Evolutionary conservation across 192 early-diverging fungal genomes (phyloP).

Genomic region (Rhizophagus sp.): DNA sequence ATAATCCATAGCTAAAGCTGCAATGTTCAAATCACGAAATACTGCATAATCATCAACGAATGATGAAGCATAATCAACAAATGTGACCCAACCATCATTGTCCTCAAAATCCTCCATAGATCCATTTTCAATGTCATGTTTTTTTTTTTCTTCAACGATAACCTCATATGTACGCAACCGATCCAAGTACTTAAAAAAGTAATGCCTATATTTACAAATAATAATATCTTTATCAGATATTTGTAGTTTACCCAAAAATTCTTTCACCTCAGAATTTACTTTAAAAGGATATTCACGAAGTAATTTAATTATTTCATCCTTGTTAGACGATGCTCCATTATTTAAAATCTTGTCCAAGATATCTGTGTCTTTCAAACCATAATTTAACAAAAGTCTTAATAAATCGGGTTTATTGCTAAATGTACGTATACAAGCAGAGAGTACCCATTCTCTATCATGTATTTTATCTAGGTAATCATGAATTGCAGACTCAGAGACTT

Average conservation of each 20-base stretch:
- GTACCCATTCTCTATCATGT: slow-evolving; percentile 61
- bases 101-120: not conserved
- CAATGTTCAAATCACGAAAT: slow-evolving; percentile 67
- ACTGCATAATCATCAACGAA: slow-evolving; percentile 51
- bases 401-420: slow-evolving; percentile 36
- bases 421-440: slow-evolving; percentile 50
- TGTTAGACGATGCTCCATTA: slow-evolving; percentile 26
- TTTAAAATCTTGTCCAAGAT: slow-evolving; percentile 41
- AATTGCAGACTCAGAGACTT: slow-evolving; percentile 41
- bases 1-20: slow-evolving; percentile 54
- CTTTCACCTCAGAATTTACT: not conserved
- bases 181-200: slow-evolving; percentile 62
- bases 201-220: slow-evolving; percentile 52
- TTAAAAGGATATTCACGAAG: slow-evolving; percentile 23
- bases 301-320: slow-evolving; percentile 34
- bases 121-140: not conserved
- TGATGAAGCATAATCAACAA: slow-evolving; percentile 21
- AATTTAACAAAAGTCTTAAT: slow-evolving; percentile 46
- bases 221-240: slow-evolving; percentile 39
- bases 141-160: slow-evolving; percentile 40
- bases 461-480: slow-evolving; percentile 49
- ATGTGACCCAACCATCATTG: not conserved
- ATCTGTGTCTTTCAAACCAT: slow-evolving; percentile 57
- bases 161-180: slow-evolving; percentile 62
- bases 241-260: slow-evolving; percentile 14